Percentiles rank a stretch among this genome's conserved stretches.
Conservation (phyloP, 495 filamentous ascomycete species). For the Staphylotrichum longicolle region DNA sequence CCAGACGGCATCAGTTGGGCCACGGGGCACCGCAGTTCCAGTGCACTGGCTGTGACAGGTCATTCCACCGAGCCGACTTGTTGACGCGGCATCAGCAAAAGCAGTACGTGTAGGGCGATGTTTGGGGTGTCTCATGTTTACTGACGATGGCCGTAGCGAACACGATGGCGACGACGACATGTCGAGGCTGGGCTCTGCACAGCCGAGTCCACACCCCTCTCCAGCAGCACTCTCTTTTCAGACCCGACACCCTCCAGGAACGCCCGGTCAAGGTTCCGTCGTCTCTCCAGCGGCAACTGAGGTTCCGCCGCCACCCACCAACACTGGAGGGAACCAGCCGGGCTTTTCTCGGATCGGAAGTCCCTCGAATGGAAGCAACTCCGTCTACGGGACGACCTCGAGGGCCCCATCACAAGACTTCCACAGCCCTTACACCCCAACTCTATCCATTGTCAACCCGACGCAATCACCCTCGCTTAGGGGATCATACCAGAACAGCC, state of each 20-base stretch:
- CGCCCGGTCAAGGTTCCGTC: background rate
- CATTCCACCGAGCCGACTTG: conserved; percentile 73
- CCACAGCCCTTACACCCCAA: conserved; percentile 14
- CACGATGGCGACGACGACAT: conserved; percentile 39
- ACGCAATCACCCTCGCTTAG: conserved; percentile 12
- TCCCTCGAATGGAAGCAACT: background rate
- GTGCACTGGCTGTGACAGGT: conserved; percentile 62
- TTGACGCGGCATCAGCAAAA: conserved; percentile 75
- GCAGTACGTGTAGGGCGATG: conserved; percentile 60
- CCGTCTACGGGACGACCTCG: conserved; percentile 6
- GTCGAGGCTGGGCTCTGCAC: conserved; percentile 24
- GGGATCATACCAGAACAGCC: conserved; percentile 1
- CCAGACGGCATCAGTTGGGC: conserved; percentile 81
- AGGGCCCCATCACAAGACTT: conserved; percentile 14
- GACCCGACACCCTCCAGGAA: conserved; percentile 10
- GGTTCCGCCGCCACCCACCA: conserved; percentile 17
- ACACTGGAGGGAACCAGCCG: conserved; percentile 15
- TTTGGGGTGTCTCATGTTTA: background rate
- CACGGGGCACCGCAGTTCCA: conserved; percentile 69
- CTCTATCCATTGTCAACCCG: conserved; percentile 22
- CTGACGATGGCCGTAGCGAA: conserved; percentile 34
- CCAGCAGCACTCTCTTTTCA: conserved; percentile 20
- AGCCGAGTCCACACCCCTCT: conserved; percentile 23
- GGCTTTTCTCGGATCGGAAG: conserved; percentile 17
- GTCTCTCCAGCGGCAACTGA: conserved; percentile 9